A percentile compares a stretch with the other conserved stretches of the same genome.
These are phyloP conservation scores for Purpureocillium lavendulum DNA, from an alignment of 2,329 filamentous ascomycete genomes.

Conservation along the genomic window DNA sequence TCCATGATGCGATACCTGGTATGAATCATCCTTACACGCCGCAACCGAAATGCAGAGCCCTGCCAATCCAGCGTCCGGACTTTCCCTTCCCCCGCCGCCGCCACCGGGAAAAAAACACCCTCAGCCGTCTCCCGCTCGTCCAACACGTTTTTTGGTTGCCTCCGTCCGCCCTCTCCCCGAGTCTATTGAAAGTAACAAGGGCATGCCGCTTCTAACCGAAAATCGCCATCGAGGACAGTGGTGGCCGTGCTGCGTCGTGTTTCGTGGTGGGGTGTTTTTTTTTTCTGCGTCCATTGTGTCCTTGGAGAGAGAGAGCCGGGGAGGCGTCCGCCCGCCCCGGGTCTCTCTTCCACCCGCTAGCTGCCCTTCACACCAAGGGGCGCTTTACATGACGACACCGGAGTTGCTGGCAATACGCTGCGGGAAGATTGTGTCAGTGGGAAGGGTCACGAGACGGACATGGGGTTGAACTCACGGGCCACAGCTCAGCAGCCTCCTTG, in stretches of 20 bases:
- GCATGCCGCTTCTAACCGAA: conserved; percentile 11
- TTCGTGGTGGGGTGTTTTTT: too few species aligned
- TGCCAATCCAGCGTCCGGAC: conserved; percentile 32
- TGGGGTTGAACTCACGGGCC: conserved; percentile 64
- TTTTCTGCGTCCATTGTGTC: too few species aligned
- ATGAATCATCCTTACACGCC: conserved; percentile 45
- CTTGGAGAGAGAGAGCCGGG: not conserved
- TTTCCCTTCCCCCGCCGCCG: conserved; percentile 13
- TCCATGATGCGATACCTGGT: conserved; percentile 43
- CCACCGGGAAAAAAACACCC: too few species aligned
- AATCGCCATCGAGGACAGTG: conserved; percentile 5
- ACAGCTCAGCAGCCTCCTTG: conserved; percentile 99
- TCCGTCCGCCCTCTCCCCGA: too few species aligned
- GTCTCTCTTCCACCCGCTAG: conserved; percentile 20
- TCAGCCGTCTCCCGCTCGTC: too few species aligned
- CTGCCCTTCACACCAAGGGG: conserved; percentile 16
- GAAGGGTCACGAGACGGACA: not conserved
- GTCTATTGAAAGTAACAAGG: too few species aligned
- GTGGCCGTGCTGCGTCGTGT: conserved; percentile 1
- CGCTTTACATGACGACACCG: conserved; percentile 96
- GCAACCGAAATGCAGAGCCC: conserved; percentile 45
- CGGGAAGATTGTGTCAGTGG: conserved; percentile 20
- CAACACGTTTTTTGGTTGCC: too few species aligned
- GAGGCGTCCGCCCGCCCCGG: conserved; percentile 20
- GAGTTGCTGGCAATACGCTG: conserved; percentile 99